Evolutionary conservation across 306 rosid species (phyloP).

Genomic region (Albizia julibrissin): DNA sequence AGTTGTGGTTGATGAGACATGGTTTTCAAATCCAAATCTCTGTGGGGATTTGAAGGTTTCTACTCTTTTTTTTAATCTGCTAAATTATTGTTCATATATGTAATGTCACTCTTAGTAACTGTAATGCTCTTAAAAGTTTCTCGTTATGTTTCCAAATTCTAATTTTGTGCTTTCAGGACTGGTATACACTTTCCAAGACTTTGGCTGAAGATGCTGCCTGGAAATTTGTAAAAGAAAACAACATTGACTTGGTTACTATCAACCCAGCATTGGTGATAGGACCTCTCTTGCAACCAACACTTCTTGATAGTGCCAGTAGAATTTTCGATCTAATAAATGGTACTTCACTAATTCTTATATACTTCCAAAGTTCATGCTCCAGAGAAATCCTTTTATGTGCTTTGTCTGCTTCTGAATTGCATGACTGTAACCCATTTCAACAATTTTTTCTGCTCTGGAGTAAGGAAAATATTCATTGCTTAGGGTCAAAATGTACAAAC

Average conservation of each 20-base stretch:
- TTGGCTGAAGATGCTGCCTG: conserved; percentile 77
- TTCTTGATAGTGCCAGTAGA: conserved; percentile 49
- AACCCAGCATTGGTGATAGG: conserved; percentile 68
- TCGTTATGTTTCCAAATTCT: neutral
- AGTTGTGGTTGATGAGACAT: conserved; percentile 41
- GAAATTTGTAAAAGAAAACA: conserved; percentile 63
- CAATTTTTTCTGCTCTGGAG: neutral
- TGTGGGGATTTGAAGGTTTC: conserved; percentile 37
- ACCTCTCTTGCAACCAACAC: conserved; percentile 67
- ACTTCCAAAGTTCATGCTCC: neutral
- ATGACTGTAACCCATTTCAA: neutral
- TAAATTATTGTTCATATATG: neutral
- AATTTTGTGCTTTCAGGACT: conserved; percentile 38
- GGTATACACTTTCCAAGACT: conserved; percentile 69
- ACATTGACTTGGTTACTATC: conserved; percentile 62
- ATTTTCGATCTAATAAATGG: conserved; percentile 57
- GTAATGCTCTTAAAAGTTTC: neutral
- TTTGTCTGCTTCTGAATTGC: neutral
- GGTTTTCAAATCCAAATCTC: conserved; percentile 42
- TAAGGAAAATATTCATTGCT: neutral
- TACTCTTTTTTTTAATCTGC: neutral
- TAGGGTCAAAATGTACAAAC: neutral
- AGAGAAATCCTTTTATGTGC: neutral
- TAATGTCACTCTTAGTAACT: neutral
- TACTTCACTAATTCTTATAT: conserved; percentile 19